Conservation (phyloP, 305 asterid species). For the Solanum hybrid region DNA sequence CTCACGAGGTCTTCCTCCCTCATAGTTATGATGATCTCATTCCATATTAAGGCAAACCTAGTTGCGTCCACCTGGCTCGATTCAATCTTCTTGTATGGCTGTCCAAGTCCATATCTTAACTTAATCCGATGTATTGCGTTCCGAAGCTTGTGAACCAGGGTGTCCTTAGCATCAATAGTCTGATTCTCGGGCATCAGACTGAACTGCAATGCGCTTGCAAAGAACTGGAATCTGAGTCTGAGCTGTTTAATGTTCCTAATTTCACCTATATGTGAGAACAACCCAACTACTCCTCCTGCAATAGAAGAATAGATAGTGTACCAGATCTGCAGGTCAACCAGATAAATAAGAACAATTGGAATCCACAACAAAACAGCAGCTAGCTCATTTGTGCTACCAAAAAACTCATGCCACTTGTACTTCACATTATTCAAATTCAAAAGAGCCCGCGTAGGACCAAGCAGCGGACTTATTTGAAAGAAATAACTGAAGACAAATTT, state of each 20-base stretch:
- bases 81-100: conserved; percentile 81
- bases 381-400: conserved; percentile 64
- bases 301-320: conserved; percentile 57
- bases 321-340: conserved; percentile 85
- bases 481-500: conserved; percentile 75
- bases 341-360: conserved; percentile 74
- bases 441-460: conserved; percentile 65
- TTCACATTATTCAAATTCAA: conserved; percentile 22
- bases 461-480: conserved; percentile 87
- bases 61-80: conserved; percentile 90
- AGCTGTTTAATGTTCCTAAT: conserved; percentile 76
- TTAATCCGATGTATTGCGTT: conserved; percentile 63
- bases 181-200: conserved; percentile 68
- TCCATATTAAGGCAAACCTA: conserved; percentile 88
- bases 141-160: conserved; percentile 58
- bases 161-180: conserved; percentile 23
- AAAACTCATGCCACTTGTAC: conserved; percentile 83
- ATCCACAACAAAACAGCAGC: conserved; percentile 78
- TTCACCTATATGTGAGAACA: conserved; percentile 83
- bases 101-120: conserved; percentile 87
- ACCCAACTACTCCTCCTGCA: conserved; percentile 58
- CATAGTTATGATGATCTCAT: conserved; percentile 66
- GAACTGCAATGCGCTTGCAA: conserved; percentile 95
- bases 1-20: conserved; percentile 84
- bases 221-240: conserved; percentile 83